Base-by-base conservation (phyloP, 345 rosid species). In the Hypericum perforatum region DNA sequence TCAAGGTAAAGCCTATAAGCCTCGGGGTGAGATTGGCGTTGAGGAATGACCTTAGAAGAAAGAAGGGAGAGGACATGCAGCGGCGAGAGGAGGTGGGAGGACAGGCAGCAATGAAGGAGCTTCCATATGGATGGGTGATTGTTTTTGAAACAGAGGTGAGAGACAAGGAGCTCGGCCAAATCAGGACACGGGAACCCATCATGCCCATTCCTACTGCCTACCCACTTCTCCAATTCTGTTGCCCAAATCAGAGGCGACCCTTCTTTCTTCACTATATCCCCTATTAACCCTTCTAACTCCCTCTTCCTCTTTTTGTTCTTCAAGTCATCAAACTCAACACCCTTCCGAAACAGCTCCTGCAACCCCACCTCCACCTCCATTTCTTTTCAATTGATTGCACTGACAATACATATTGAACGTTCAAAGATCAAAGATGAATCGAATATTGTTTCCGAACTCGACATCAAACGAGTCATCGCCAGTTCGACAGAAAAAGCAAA, bases 1-100 rank as follows among this genome's bases (percentile, higher is more conserved):
- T 82, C 75, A 16, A 82, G 84, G 49, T 58, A 82, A 43, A 78
- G 72, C 41, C 84, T 63, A 52, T 58, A 76, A 2, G 84, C 78
- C 63, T 74, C 77, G 1, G 88, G 88, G 15, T 76, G 82, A 41
- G 78, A 61, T 36, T 52, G 62, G 0, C 88, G 75, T 60, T 60
- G 38, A 32, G 82, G 81, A 59, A 82, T 64, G 32, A 78, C 68
- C 82, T 76, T 66, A 54, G 75, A 57, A 39, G 78, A 64, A 58
- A 78, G 88, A 15, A 82, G 75, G 11, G 82, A 56, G 43, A 82
- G 82, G 52, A 74, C 52, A 14, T 78, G 88, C 16, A 82, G 59
- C 9, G 80, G 72, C 6, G 61, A 78, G 37, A 82, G 51, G 43
- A 74, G 75, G 55, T 62, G 68, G 9, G 66, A 76, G 38, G 76